Evolutionary conservation across 2,329 filamentous ascomycete species (phyloP).

Genomic region (Trichophyton simii): DNA sequence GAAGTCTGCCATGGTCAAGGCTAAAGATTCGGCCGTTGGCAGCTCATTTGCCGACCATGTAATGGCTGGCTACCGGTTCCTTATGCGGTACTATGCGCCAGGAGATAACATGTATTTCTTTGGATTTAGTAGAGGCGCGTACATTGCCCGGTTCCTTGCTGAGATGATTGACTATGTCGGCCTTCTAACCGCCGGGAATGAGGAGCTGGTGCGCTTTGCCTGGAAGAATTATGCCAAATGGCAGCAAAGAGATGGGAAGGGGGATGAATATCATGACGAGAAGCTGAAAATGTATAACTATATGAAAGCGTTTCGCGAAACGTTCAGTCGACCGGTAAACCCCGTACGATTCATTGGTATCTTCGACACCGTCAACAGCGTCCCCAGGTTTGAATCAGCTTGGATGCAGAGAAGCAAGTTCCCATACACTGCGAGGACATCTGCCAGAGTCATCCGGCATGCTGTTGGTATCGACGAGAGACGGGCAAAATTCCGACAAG

Average conservation of each 20-base stretch:
- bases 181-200: conserved; percentile 41
- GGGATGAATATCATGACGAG: conserved; percentile 10
- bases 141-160: conserved; percentile 41
- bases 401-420: conserved; percentile 21
- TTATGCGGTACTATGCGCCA: conserved; percentile 44
- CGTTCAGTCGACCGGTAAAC: conserved; percentile 38
- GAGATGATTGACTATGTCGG: conserved; percentile 41
- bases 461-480: conserved; percentile 44
- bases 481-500: conserved; percentile 44
- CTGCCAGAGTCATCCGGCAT: conserved; percentile 33
- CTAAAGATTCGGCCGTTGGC: conserved; percentile 13
- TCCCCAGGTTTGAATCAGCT: conserved; percentile 25
- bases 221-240: conserved; percentile 25
- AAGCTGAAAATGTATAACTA: conserved; percentile 13
- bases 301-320: conserved; percentile 38
- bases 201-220: conserved; percentile 43
- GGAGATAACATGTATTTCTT: conserved; percentile 44
- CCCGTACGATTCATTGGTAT: conserved; percentile 42
- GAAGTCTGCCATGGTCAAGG: conserved; percentile 12
- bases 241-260: conserved; percentile 21
- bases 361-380: conserved; percentile 44
- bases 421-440: conserved; percentile 23
- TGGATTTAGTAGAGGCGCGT: conserved; percentile 43
- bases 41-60: conserved; percentile 40
- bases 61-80: conserved; percentile 41